Conservation (phyloP, 2,329 filamentous ascomycete species). For the Talaromyces sp. region DNA sequence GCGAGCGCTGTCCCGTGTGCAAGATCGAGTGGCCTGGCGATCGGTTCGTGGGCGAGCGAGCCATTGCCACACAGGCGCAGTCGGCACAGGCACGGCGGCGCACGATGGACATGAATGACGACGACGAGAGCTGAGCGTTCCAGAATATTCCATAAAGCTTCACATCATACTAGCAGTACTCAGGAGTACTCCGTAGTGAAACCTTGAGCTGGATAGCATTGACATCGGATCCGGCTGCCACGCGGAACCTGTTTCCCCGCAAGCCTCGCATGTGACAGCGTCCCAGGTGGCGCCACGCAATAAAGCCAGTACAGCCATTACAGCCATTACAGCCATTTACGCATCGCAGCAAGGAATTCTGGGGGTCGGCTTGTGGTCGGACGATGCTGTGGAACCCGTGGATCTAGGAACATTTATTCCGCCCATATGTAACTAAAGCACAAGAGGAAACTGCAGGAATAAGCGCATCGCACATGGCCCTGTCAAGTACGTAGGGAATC, state of each 20-base stretch:
- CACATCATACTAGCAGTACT: not conserved
- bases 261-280: not conserved
- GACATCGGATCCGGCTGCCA: not conserved
- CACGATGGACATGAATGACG: conserved; percentile 2
- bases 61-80: conserved; percentile 28
- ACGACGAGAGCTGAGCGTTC: not conserved
- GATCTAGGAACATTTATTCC: not conserved
- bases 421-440: not conserved
- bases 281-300: not conserved
- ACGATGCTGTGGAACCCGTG: not conserved
- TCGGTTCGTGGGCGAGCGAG: conserved; percentile 50
- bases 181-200: not conserved
- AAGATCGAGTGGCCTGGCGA: conserved; percentile 48
- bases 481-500: too few species aligned
- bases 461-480: too few species aligned
- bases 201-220: not conserved
- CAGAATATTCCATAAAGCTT: not conserved
- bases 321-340: not conserved
- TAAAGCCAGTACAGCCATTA: not conserved
- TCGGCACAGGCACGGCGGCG: conserved; percentile 21
- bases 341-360: not conserved
- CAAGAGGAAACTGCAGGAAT: not conserved
- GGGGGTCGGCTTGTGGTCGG: not conserved
- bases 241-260: not conserved
- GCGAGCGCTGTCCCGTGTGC: conserved; percentile 59